Base-by-base conservation (phyloP, 2,329 filamentous ascomycete species). In the Aspergillus sojae region DNA sequence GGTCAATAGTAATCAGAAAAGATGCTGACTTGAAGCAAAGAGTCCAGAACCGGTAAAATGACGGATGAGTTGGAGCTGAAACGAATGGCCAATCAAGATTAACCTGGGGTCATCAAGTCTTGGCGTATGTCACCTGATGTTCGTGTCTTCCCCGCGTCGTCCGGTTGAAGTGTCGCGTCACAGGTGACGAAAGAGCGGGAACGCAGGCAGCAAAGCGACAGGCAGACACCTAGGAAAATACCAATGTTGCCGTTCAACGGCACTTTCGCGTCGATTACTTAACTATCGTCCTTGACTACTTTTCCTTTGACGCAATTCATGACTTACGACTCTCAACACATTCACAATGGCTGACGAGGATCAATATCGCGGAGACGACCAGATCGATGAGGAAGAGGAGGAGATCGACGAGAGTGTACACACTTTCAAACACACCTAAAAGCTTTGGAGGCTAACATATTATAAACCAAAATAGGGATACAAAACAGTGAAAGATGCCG, bases 401-500 rank as follows among this genome's bases (percentile, higher is more conserved):
- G 81, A 83, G 63, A 66, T 82, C 39, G 81, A 83, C 61, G 79
- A 82, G 57, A 78, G 76, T 16, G 80, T 81, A 73, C 62, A 70
- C 65, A 58, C 43, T 55, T 41, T 28, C 28, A 23, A n/a, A 34
- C 26, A 12, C 45, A 46, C 28, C 23, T 9, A n/a, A 21, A 41
- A 19, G 10, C 57, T 21, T 28, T 34, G 30, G 48, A 45, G 9
- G 19, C 54, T 61, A 36, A 65, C 57, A 34, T n/a, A 45, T n/a
- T 34, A 57, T n/a, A 19, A 30, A 39, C 26, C 14, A 10, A 19
- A 39, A 10, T 70, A 94, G 93, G 89, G 88, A 78, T 99, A 95
- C 82, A 96, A 94, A 81, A 86, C 90, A 0, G 90, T 94, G 75
- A 97, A 97, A 81, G 95, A 99, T 88, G 95, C 95, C n/a, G 87